Evolutionary conservation across 1,284 basidiomycete genomes (phyloP), one percentile per base, ranked within the genome.

Genomic region (Pseudozyma pruni): DNA sequence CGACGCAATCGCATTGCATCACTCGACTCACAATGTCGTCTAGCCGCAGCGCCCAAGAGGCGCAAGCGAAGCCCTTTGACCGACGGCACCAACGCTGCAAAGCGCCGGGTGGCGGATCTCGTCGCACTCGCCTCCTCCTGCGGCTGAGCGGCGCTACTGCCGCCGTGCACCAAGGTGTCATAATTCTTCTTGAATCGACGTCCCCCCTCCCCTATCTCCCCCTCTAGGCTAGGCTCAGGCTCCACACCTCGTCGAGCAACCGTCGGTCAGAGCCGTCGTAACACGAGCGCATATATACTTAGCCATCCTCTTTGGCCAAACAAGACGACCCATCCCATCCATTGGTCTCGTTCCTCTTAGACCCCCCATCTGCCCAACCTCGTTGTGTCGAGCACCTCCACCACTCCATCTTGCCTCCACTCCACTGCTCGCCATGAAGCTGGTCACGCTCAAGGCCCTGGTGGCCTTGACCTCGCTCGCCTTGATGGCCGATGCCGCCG

Each of bases 381-480:
- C 49, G 4, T 16, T 32, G n/a, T n/a, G n/a, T n/a, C n/a, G n/a
- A n/a, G n/a, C n/a, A n/a, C n/a, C n/a, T n/a, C n/a, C n/a, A n/a
- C 14, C 32, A 9, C 32, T 29, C 20, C 14, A 16, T 4, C 43
- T 22, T 19, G 13, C 31, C 43, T 37, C 37, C 48, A 20, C 22
- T 35, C 34, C 37, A n/a, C 20, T 31, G 10, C 27, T 29, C 45
- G 50, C 34, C 29, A 64, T 59, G 60, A 59, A 56, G 59, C 39
- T 58, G 42, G 44, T 57, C 48, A 54, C 66, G 14, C 16, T 59
- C 59, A 54, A 69, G 55, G 59, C 67, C 37, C 60, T 70, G 47
- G 56, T 70, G 44, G 60, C 67, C 48, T 46, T 70, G 10, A 63
- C 56, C 11, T 63, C 67, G 47, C 39, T 70, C 33, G 60, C 60